phyloP scores from a whole-genome alignment of 2,329 filamentous ascomycete genomes.

The Sarocladium strictum region DNA sequence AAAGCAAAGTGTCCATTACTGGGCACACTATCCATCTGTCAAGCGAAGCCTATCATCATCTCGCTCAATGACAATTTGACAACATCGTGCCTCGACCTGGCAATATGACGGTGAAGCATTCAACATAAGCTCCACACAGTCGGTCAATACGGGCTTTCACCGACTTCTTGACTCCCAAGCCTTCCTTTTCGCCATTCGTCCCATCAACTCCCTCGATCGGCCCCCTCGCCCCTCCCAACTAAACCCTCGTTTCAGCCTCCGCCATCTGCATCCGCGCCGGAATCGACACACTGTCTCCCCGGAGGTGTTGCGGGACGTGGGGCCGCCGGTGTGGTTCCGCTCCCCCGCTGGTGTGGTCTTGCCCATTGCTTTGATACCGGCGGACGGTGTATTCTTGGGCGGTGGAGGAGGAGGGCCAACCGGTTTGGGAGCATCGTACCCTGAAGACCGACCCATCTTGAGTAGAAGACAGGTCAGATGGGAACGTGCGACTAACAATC shows the following conservation, averaged over 20 bases:
- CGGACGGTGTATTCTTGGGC: background rate
- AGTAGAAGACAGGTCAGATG: too few species aligned
- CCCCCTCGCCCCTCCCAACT: background rate
- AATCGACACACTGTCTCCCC: background rate
- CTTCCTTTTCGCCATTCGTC: background rate
- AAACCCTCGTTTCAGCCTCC: background rate
- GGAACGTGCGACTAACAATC: too few species aligned
- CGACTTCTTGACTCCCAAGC: background rate
- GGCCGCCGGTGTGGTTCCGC: background rate
- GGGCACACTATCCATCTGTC: too few species aligned
- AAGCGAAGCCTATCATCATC: too few species aligned
- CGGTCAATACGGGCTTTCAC: too few species aligned
- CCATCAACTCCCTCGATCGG: background rate
- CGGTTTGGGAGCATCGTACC: conserved; percentile 1
- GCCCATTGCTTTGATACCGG: background rate
- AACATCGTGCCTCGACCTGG: too few species aligned
- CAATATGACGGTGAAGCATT: background rate
- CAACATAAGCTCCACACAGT: too few species aligned
- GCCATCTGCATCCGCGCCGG: background rate
- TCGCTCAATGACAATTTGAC: too few species aligned
- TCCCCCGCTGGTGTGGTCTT: background rate
- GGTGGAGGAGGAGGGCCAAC: conserved; percentile 5
- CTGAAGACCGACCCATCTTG: background rate
- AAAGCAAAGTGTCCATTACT: too few species aligned
- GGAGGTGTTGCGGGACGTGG: background rate